Evolutionary conservation across 352 stramenopile species (phyloP).

Genomic region (Phytopythium sindhum): DNA sequence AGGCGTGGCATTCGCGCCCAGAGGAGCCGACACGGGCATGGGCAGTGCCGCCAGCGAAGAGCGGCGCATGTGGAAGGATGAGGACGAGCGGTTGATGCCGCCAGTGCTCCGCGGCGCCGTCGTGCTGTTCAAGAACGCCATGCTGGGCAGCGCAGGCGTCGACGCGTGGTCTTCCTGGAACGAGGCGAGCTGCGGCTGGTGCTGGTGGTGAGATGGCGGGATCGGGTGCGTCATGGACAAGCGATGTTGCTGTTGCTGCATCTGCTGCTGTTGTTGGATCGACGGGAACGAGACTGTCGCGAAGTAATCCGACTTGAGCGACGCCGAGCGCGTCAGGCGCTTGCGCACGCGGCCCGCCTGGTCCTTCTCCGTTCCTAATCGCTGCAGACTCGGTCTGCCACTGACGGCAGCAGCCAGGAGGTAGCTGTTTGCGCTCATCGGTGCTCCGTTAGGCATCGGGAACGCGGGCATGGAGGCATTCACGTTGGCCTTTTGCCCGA

Average conservation of each 20-base stretch:
- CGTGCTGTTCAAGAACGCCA: conserved; percentile 27
- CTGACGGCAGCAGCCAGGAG: background rate
- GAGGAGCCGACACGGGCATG: conserved; percentile 32
- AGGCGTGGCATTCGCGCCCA: conserved; percentile 15
- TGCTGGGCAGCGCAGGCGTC: conserved; percentile 34
- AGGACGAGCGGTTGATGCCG: conserved; percentile 5
- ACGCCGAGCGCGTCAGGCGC: conserved; percentile 63
- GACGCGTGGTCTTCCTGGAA: conserved; percentile 24
- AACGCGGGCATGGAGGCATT: conserved; percentile 4
- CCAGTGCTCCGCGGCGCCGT: conserved; percentile 18
- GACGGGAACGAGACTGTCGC: conserved; percentile 41
- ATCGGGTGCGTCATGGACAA: conserved; percentile 28
- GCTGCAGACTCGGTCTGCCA: conserved; percentile 17
- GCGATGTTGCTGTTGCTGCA: conserved; percentile 22
- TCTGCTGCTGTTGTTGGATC: conserved; percentile 26
- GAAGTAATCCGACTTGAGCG: conserved; percentile 76
- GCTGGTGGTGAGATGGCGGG: conserved; percentile 6
- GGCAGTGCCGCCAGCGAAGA: conserved; percentile 52
- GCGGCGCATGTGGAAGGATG: conserved; percentile 30
- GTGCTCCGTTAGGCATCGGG: conserved; percentile 6
- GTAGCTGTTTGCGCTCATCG: conserved; percentile 4
- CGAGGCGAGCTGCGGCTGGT: conserved; percentile 21
- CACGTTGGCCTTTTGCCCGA: conserved; percentile 15
- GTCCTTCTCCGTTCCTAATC: conserved; percentile 28
- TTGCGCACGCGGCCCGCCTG: conserved; percentile 57